These are phyloP conservation scores for Irpex sp. DNA, from an alignment of 1,284 basidiomycete species.

Conservation along the genomic window DNA sequence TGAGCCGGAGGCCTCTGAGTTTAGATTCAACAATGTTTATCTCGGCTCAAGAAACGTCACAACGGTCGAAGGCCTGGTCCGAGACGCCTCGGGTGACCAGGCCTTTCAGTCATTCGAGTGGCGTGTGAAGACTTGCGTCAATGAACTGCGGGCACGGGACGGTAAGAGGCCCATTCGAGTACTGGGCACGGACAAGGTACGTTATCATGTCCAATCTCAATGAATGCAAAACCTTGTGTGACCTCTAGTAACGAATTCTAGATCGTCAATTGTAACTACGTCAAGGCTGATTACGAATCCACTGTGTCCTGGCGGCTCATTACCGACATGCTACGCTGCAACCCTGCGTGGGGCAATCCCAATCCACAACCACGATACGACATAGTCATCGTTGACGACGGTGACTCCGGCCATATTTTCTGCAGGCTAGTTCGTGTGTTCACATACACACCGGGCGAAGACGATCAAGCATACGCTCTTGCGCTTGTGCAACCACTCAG, in stretches of 20 bases:
- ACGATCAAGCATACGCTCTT: too few species aligned
- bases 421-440: too few species aligned
- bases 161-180: background rate
- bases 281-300: conserved; percentile 26
- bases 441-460: too few species aligned
- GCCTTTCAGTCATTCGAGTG: conserved; percentile 10
- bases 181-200: background rate
- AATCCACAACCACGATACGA: conserved; percentile 22
- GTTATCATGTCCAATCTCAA: background rate
- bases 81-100: background rate
- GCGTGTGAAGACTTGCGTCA: conserved; percentile 2
- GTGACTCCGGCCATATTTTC: too few species aligned
- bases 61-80: background rate
- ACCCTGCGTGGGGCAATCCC: conserved; percentile 22
- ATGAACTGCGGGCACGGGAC: background rate
- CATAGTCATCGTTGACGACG: conserved; percentile 18
- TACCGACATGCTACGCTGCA: conserved; percentile 24
- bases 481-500: too few species aligned
- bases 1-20: background rate
- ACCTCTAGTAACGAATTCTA: background rate
- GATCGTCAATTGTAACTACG: conserved; percentile 15
- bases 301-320: conserved; percentile 22
- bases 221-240: too few species aligned
- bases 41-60: background rate
- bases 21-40: conserved; percentile 1